Base-by-base conservation (phyloP, 2,329 filamentous ascomycete species). In the Talaromyces rugulosus region DNA sequence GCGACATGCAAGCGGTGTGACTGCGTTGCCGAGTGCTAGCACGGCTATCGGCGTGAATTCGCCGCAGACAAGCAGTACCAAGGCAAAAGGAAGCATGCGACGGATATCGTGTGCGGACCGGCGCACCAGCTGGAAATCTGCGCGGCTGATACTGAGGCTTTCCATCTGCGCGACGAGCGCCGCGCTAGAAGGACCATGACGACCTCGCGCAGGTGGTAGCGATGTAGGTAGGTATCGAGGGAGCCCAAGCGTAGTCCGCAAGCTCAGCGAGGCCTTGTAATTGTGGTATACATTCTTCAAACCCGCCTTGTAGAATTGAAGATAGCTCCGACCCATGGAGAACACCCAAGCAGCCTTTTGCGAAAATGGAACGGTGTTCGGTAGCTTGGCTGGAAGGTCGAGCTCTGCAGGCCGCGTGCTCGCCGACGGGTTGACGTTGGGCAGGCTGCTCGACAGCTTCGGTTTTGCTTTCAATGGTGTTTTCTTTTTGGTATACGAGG, bases 11-110 rank as follows among this genome's bases (percentile, higher is more conserved):
- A 86, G 86, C 0, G 94, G 94, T 30, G 96, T 89, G 27, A 92
- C 80, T 42, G 79, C 79, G 23, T 87, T 87, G 0, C 84, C 84
- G 30, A 96, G 78, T 34, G 87, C 84, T 6, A 92, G 79, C 1
- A 96, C 89, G 5, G 96, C 77, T 5, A 98, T 71, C 0, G 93
- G 92, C 1, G 93, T 91, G 77, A 96, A 89, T 76, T 98, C 94
- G 30, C 92, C 94, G 72, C 90, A 91, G 16, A 96, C 65, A 0
- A 94, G 69, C 6, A 96, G 81, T 56, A 97, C 78, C 3, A 96
- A 64, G 0, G 81, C 87, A 72, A 99, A 97, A 1, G 90, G 75
- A 0, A 93, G 91, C 58, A 97, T 81, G 28, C 92, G 87, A n/a
- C 85, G 78, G 53, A 91, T 77, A 74, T 98, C 95, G 69, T 89